Percentiles rank a stretch among this genome's conserved stretches.
These are phyloP conservation scores for Tricholoma furcatifolium DNA, from an alignment of 768 basidiomycete species.

Conservation along the genomic window DNA sequence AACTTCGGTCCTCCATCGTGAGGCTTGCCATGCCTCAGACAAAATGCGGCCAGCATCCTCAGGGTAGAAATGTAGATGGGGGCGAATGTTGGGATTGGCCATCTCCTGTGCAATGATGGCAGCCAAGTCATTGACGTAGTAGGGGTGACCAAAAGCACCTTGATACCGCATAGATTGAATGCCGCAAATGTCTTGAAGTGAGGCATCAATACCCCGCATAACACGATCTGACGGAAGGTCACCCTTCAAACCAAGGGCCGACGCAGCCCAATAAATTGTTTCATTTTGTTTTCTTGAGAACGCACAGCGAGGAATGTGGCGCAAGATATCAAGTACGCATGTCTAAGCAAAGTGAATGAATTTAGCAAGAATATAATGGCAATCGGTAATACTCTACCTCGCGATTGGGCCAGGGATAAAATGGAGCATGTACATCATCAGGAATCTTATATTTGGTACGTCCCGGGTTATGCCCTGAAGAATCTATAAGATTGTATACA, in stretches of 20 bases:
- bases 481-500: not conserved
- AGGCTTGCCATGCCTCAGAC: constrained; percentile 18
- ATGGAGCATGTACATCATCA: not conserved
- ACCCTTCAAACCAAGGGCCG: not conserved
- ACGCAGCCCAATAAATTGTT: not conserved
- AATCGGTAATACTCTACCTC: not conserved
- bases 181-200: constrained; percentile 16
- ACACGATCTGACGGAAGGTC: not conserved
- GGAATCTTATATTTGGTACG: not conserved
- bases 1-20: constrained; percentile 28
- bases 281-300: not conserved
- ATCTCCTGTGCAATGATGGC: constrained; percentile 36
- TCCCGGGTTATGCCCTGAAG: not conserved
- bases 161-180: constrained; percentile 26
- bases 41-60: constrained; percentile 27
- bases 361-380: not conserved
- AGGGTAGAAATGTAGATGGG: constrained; percentile 29
- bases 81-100: constrained; percentile 32
- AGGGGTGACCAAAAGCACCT: constrained; percentile 30
- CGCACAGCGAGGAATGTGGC: not conserved
- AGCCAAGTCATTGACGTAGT: constrained; percentile 28
- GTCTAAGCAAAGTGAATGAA: not conserved
- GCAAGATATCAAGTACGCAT: not conserved
- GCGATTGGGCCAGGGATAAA: not conserved
- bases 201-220: not conserved